phyloP scores from a whole-genome alignment of 2,329 filamentous ascomycete species.

The Fusarium anguioides region DNA sequence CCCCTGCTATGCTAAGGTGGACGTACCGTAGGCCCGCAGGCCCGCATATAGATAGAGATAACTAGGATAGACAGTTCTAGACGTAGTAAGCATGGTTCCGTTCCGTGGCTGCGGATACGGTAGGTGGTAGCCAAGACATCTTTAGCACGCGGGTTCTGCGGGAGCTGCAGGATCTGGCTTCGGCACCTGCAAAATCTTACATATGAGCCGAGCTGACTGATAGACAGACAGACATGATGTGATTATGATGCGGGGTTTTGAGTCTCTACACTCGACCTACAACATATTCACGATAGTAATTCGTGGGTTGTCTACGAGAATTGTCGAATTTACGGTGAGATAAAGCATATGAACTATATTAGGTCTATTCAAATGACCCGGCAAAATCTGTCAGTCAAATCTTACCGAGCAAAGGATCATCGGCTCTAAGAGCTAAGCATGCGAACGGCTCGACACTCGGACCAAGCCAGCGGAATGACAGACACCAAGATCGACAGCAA shows the following conservation, averaged over 20 bases:
- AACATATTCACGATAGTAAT: neutral
- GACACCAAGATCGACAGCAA: conserved; percentile 31
- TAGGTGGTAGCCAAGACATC: conserved; percentile 27
- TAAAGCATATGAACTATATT: neutral
- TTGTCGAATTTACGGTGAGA: too few species aligned
- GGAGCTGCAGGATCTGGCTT: conserved; percentile 37
- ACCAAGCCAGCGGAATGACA: conserved; percentile 27
- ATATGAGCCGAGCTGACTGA: conserved; percentile 19
- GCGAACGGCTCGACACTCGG: conserved; percentile 20
- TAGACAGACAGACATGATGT: neutral
- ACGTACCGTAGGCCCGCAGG: conserved; percentile 15
- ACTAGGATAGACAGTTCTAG: too few species aligned
- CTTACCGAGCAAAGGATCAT: conserved; percentile 22
- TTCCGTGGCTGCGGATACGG: conserved; percentile 28
- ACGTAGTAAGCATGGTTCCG: conserved; percentile 12
- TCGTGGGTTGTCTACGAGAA: too few species aligned
- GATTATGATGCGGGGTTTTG: neutral
- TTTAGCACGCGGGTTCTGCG: conserved; percentile 34
- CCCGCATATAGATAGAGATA: conserved; percentile 25
- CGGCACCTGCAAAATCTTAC: conserved; percentile 31
- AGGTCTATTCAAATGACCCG: neutral
- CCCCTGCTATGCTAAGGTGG: conserved; percentile 1
- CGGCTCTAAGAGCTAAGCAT: conserved; percentile 16
- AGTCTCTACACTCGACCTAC: neutral
- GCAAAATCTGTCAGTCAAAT: neutral